phyloP scores from a whole-genome alignment of 2,329 filamentous ascomycete species.

The Xylariaceae sp. region DNA sequence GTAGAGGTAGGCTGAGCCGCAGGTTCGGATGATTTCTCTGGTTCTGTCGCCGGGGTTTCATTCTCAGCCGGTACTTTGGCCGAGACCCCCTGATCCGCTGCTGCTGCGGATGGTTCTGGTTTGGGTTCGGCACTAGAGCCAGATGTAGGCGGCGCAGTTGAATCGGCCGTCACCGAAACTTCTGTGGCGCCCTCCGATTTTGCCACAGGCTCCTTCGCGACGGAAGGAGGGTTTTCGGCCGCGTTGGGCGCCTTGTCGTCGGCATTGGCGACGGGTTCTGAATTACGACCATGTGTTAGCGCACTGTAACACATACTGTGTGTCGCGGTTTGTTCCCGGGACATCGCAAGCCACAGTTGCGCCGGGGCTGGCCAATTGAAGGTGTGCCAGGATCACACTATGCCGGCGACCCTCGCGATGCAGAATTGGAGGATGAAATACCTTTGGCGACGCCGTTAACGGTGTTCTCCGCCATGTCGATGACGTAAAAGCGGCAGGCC shows the following conservation, averaged over 20 bases:
- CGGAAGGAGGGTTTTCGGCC: constrained; percentile 22
- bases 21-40: constrained; percentile 26
- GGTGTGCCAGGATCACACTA: constrained; percentile 17
- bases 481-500: constrained; percentile 32
- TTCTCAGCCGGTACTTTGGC: constrained; percentile 22
- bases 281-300: constrained; percentile 21
- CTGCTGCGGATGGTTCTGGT: constrained; percentile 16
- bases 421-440: constrained; percentile 22
- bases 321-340: constrained; percentile 14
- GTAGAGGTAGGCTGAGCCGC: constrained; percentile 6
- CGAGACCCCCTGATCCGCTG: constrained; percentile 21
- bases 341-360: constrained; percentile 21
- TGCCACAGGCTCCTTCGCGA: constrained; percentile 23
- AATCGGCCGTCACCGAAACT: constrained; percentile 17
- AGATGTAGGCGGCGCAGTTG: constrained; percentile 9
- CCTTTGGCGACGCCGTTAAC: constrained; percentile 32
- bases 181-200: constrained; percentile 22
- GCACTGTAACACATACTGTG: constrained; percentile 26
- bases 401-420: constrained; percentile 9
- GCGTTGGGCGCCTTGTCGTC: constrained; percentile 23
- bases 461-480: constrained; percentile 34
- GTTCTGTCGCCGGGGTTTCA: constrained; percentile 19
- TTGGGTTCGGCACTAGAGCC: constrained; percentile 12
- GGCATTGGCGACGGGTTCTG: constrained; percentile 23
- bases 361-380: constrained; percentile 10